A percentile compares a stretch with the other conserved stretches of the same genome.
Conservation (phyloP, 305 asterid species). For the Ajuga reptans region DNA sequence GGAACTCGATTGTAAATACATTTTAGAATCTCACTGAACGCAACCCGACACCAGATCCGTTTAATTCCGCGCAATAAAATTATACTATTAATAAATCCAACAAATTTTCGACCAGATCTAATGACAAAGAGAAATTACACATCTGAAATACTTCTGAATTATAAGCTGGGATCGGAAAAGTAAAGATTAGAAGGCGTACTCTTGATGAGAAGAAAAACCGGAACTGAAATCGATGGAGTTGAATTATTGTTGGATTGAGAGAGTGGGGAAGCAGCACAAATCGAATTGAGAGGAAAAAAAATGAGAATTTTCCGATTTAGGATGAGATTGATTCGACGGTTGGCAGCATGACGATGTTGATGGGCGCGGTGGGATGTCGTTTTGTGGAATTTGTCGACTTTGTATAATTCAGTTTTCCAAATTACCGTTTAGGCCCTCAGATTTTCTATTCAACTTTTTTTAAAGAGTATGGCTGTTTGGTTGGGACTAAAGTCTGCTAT, state of each 20-base stretch:
- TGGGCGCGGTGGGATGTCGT: slow-evolving; percentile 16
- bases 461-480: too few relatives aligned
- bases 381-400: slow-evolving; percentile 8
- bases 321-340: slow-evolving; percentile 18
- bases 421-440: neutral
- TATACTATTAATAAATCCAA: neutral
- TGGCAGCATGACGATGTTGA: slow-evolving; percentile 27
- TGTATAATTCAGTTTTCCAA: neutral
- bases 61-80: neutral
- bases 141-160: neutral
- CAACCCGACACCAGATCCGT: slow-evolving; percentile 18
- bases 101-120: slow-evolving; percentile 17
- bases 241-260: slow-evolving; percentile 1
- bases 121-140: neutral
- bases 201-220: slow-evolving; percentile 15
- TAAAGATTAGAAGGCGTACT: slow-evolving; percentile 1
- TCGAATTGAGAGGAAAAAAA: neutral
- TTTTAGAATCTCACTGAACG: neutral
- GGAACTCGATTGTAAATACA: neutral
- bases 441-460: too few relatives aligned
- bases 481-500: too few relatives aligned
- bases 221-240: slow-evolving; percentile 2
- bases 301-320: neutral
- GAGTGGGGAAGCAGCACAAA: slow-evolving; percentile 7
- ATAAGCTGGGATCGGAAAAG: neutral